Evolutionary conservation across 2,329 filamentous ascomycete genomes (phyloP).

Genomic region (Colletotrichum sp.): DNA sequence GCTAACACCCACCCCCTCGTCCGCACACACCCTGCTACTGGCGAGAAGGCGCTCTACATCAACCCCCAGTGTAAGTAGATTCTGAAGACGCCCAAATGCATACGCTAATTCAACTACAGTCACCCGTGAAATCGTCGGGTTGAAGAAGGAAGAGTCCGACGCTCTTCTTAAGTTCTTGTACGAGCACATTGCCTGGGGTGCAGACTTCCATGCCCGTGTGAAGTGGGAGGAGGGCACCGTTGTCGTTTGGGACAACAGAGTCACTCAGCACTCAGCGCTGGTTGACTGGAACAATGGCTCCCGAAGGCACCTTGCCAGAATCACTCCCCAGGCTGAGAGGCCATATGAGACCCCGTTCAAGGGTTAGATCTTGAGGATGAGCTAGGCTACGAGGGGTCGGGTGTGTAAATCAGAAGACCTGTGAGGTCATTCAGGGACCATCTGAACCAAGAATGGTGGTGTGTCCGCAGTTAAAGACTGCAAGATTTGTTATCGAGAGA

Average conservation of each 20-base stretch:
- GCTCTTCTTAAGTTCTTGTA: slow-evolving; percentile 18
- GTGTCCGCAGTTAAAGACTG: neutral
- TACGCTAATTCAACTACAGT: neutral
- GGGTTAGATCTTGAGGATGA: neutral
- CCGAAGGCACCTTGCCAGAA: slow-evolving; percentile 16
- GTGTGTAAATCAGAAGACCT: neutral
- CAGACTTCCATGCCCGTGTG: slow-evolving; percentile 18
- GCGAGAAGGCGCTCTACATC: slow-evolving; percentile 16
- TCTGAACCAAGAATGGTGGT: neutral
- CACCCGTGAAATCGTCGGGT: slow-evolving; percentile 15
- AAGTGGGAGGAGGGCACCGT: slow-evolving; percentile 20
- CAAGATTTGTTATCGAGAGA: neutral
- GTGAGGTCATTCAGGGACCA: neutral
- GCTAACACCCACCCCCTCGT: slow-evolving; percentile 16
- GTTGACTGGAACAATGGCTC: slow-evolving; percentile 19
- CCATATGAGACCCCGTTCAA: slow-evolving; percentile 19
- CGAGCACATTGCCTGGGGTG: slow-evolving; percentile 20
- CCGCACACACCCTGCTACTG: slow-evolving; percentile 16
- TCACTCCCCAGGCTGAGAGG: slow-evolving; percentile 16
- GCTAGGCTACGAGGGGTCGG: neutral
- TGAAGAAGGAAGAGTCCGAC: slow-evolving; percentile 20
- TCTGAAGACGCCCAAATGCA: neutral
- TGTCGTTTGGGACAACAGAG: slow-evolving; percentile 18
- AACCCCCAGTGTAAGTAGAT: slow-evolving; percentile 16
- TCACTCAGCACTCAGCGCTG: slow-evolving; percentile 16